Conservation (phyloP, 1,284 basidiomycete genomes). For the Irpex sp. region DNA sequence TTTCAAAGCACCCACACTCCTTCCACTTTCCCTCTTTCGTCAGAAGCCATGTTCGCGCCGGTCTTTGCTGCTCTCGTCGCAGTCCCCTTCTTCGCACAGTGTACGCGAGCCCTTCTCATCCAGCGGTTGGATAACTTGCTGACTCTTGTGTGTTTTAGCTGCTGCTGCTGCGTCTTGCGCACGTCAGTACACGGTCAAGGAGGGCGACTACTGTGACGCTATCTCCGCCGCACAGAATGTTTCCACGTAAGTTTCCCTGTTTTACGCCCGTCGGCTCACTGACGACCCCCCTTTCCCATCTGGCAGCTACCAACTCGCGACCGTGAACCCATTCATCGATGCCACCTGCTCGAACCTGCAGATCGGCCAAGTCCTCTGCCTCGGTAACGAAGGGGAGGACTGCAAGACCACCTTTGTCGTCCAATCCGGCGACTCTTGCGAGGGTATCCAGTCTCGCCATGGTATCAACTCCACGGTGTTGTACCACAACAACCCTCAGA, state of each 20-base stretch:
- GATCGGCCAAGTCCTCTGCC: constrained; percentile 38
- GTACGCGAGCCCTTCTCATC: constrained; percentile 28
- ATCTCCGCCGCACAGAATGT: constrained; percentile 64
- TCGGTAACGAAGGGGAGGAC: constrained; percentile 28
- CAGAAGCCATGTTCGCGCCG: constrained; percentile 42
- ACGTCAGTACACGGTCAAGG: constrained; percentile 55
- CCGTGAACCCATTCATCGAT: constrained; percentile 54
- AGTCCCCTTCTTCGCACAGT: constrained; percentile 38
- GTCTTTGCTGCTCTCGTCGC: constrained; percentile 39
- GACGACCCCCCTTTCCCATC: not conserved
- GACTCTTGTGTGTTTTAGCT: constrained; percentile 25
- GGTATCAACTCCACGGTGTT: constrained; percentile 51
- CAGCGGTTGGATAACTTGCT: not conserved
- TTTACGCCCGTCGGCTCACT: not conserved
- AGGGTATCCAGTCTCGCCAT: constrained; percentile 32
- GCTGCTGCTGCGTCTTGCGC: constrained; percentile 47
- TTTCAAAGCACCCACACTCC: constrained; percentile 22
- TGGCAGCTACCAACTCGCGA: constrained; percentile 68
- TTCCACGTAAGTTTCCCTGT: constrained; percentile 48
- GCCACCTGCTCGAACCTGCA: constrained; percentile 52
- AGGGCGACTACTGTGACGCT: constrained; percentile 62
- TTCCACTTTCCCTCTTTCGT: constrained; percentile 12
- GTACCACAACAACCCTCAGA: constrained; percentile 64
- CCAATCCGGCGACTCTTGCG: constrained; percentile 46
- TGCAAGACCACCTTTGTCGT: constrained; percentile 40